These are phyloP conservation scores for Ganoderma boninense DNA, from an alignment of 1,284 basidiomycete genomes.

Conservation along the genomic window DNA sequence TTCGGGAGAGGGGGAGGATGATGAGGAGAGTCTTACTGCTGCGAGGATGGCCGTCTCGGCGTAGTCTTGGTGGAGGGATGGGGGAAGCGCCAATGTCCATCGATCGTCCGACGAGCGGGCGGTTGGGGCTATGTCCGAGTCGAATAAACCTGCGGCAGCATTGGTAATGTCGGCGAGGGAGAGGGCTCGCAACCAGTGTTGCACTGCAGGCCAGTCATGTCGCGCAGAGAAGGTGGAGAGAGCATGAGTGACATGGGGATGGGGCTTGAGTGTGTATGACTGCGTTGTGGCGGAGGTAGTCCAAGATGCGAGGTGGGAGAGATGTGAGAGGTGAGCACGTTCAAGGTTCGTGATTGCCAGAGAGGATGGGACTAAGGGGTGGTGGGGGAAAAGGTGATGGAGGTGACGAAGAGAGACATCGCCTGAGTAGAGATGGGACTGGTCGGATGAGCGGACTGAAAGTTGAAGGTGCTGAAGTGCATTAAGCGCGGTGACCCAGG, in stretches of 20 bases:
- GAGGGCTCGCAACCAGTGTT: neutral
- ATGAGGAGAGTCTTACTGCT: neutral
- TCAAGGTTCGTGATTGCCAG: neutral
- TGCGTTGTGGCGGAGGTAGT: neutral
- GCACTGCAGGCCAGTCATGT: neutral
- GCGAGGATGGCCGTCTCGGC: neutral
- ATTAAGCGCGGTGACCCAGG: neutral
- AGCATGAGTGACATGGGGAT: neutral
- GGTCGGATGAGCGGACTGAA: neutral
- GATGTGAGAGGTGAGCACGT: neutral
- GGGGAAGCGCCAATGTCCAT: neutral
- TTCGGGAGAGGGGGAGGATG: neutral
- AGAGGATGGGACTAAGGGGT: neutral
- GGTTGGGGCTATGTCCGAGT: too few relatives aligned
- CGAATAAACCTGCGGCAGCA: too few relatives aligned
- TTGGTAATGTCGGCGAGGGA: neutral
- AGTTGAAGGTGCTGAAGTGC: neutral
- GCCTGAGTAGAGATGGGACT: neutral
- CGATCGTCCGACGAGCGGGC: too few relatives aligned
- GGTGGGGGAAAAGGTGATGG: neutral
- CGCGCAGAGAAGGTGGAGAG: neutral
- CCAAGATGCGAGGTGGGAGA: neutral
- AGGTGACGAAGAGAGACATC: constrained; percentile 35
- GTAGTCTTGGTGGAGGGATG: neutral
- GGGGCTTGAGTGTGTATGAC: too few relatives aligned